Conservation (phyloP, 345 rosid species). For the Brassica incana region DNA sequence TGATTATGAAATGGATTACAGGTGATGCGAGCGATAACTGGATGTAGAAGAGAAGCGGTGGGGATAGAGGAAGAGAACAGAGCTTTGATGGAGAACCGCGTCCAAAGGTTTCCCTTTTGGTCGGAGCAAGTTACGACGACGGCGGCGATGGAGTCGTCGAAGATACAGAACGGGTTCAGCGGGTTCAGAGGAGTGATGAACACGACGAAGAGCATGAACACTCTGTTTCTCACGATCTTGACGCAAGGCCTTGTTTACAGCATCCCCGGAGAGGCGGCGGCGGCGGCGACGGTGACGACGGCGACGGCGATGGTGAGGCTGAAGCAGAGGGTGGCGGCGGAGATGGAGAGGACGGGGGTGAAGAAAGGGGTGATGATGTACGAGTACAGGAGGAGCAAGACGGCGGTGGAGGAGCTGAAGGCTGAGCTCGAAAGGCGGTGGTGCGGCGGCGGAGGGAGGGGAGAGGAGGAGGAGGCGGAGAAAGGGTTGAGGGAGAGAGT, state of each 20-base stretch:
- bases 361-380: conserved; percentile 63
- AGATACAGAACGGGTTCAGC: conserved; percentile 79
- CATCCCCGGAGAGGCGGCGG: conserved; percentile 52
- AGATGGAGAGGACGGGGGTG: conserved; percentile 49
- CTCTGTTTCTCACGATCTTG: conserved; percentile 66
- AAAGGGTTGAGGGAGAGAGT: conserved; percentile 56
- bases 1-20: conserved; percentile 24
- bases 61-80: conserved; percentile 85
- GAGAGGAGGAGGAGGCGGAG: conserved; percentile 40
- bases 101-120: conserved; percentile 61
- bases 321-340: conserved; percentile 73
- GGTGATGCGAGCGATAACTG: conserved; percentile 73
- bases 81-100: conserved; percentile 69
- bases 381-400: conserved; percentile 68
- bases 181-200: conserved; percentile 88
- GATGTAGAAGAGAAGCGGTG: conserved; percentile 71
- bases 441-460: conserved; percentile 25
- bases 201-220: conserved; percentile 83
- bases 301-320: conserved; percentile 63
- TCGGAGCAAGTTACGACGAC: conserved; percentile 65
- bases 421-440: conserved; percentile 57
- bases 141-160: conserved; percentile 60
- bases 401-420: conserved; percentile 82
- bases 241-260: conserved; percentile 71
- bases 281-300: conserved; percentile 37